Base-by-base conservation (phyloP, 345 rosid species). In the Gossypium mustelinum region DNA sequence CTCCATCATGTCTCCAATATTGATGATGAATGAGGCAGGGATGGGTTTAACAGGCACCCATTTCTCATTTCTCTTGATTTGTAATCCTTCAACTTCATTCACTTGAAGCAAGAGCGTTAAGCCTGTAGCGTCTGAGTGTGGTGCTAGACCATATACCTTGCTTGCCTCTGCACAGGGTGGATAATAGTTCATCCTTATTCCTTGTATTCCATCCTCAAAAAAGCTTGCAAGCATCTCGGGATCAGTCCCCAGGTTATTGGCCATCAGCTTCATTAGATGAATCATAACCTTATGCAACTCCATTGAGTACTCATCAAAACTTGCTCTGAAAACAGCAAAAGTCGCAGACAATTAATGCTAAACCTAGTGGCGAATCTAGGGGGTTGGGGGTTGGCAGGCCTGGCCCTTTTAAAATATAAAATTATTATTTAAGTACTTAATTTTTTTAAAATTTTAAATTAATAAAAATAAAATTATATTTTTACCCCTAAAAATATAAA, bases 1-100 rank as follows among this genome's bases (percentile, higher is more conserved):
- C 90, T 85, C 87, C 39, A 87, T 24, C 48, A 80, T 73, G 80
- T 87, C 90, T 0, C 90, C 90, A 69, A 87, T 56, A 67, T 85
- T 82, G 82, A 82, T 71, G 44, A 81, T 44, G 12, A 82, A 81
- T 8, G 84, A 80, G 39, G 74, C 58, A 16, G 84, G 84, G 44
- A 79, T 71, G 3, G 84, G 80, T 56, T 62, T 82, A 14, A 82
- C 59, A 0, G 86, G 70, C 48, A 82, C 70, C 84, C 87, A 85
- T 7, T 20, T 78, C 6, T 77, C 87, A 57, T 76, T 74, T 63
- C 77, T 80, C 76, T 70, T 80, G 20, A 85, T 64, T 54, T 85
- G 79, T 5, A 80, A 73, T 11, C 85, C 85, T 67, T 50, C 82
- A 1, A 79, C 77, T 11, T 80, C 81, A 66, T 84, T 82, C 16